Evolutionary conservation across 2,329 filamentous ascomycete species (phyloP), one percentile per base, ranked within the genome.

Genomic region (Penicillium hesseltinei): DNA sequence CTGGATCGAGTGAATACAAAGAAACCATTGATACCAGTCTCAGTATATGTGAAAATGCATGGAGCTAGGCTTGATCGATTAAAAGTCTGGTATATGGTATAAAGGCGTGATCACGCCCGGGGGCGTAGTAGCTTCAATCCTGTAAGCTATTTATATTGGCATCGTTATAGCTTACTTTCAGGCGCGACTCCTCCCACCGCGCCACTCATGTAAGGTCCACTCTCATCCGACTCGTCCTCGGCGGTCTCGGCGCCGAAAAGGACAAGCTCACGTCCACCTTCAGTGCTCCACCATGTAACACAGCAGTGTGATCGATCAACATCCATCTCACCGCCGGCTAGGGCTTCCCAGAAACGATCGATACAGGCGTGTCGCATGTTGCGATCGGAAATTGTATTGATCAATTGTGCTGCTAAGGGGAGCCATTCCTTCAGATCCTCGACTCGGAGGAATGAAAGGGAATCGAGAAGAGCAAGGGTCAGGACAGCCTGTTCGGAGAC

Each of bases 301-400:
- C 88, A 91, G 33, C 89, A 82, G 40, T 88, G 85, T 7, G 90
- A 88, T 58, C 91, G 83, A 70, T 95, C 90, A 25, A 95, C 88
- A 73, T 96, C 92, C 85, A 96, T 89, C 76, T 96, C 91, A 4
- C 91, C 91, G 65, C 83, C 87, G 40, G 87, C 87, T 10, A 96
- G 75, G 3, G 91, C 82, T 57, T 94, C 87, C 87, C 90, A 92
- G 72, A 95, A 89, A 49, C 91, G 80, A 61, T 85, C 82, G 69
- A 87, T 86, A 38, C 87, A 90, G 2, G 80, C 77, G 46, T 86
- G 82, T 43, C 86, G 81, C 78, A 92, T 84, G 4, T 67, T 72
- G 0, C 80, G 74, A 60, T 91, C 86, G 3, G 79, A 73, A 29
- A 96, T 83, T 17, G 76, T 75, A 62, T 87, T 86, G 58, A 94